Base-by-base conservation (phyloP, 805 yeast genomes). In the Pichia membranifaciens region DNA sequence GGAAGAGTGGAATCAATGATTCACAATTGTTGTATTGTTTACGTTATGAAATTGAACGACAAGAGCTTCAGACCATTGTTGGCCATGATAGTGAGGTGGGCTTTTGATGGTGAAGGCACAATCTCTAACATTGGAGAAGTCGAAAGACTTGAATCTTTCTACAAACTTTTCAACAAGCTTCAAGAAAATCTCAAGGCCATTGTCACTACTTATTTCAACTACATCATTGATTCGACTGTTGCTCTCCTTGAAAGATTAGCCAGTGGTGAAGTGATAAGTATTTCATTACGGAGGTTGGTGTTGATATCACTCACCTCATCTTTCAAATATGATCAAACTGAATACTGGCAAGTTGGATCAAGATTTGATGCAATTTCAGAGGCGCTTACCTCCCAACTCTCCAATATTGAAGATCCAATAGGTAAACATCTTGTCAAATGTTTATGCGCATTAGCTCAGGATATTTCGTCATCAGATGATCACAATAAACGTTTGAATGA, bases 1-100 rank as follows among this genome's bases (percentile, higher is more conserved):
- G 81, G 84, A 62, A 76, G 95, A 56, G 78, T 91, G 53, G 98
- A 91, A 62, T 74, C 88, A 17, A 75, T 84, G 10, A 78, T 84
- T 60, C 84, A 85, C 57, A 71, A 76, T 34, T 78, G 89, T 61
- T 90, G 86, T 18, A 79, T 91, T 54, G 71, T 72, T 21, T 82
- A 81, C 55, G 95, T 91, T 17, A 75, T 93, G 82, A 90, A 91
- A 66, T 76, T 93, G 67, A 93, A 93, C 62, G 99, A 93, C 64
- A 88, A 87, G 69, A 78, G 82, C 20, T 93, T 93, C 75, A 79
- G 97, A 61, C 99, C 99, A 17, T 71, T 87, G 60, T 93, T 93
- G 68, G 91, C 90, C 6, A 72, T 82, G 22, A 71, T 88, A 56
- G 89, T 85, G 12, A 79, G 89, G 62, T 93, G 99, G 99, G 95